Evolutionary conservation across 805 yeast genomes (phyloP).

Genomic region (Candida maesae): DNA sequence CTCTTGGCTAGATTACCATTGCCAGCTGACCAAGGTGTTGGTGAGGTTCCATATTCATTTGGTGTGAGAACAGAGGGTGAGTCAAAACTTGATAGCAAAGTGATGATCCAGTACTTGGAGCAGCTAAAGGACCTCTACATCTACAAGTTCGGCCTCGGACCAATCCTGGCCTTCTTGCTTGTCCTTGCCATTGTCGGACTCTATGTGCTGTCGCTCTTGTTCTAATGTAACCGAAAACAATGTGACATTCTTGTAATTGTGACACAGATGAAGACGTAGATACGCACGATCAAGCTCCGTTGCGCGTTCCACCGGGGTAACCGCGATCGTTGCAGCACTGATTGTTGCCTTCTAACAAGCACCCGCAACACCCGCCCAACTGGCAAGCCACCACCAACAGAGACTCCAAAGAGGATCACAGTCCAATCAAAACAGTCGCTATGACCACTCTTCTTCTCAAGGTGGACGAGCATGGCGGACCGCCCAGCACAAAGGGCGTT

Average conservation of each 20-base stretch:
- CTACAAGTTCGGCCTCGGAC: constrained; percentile 41
- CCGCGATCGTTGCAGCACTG: too few species aligned
- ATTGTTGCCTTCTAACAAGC: too few species aligned
- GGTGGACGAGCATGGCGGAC: constrained; percentile 34
- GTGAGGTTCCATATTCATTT: constrained; percentile 47
- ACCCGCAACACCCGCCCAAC: too few species aligned
- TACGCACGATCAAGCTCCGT: too few species aligned
- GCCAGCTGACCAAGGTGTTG: constrained; percentile 34
- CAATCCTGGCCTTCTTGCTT: constrained; percentile 31
- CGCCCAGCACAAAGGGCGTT: constrained; percentile 35
- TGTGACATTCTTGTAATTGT: too few species aligned
- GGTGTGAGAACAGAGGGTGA: constrained; percentile 55
- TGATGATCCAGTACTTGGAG: constrained; percentile 42
- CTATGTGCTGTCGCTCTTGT: constrained; percentile 26
- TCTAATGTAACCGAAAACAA: constrained; percentile 8
- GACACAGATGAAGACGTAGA: too few species aligned
- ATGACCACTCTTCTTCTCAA: constrained; percentile 33
- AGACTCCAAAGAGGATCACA: too few species aligned
- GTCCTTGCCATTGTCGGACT: constrained; percentile 30
- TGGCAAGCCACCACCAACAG: too few species aligned
- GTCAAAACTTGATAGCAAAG: constrained; percentile 46
- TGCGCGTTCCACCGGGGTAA: too few species aligned
- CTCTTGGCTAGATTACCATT: constrained; percentile 43
- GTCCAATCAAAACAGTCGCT: not conserved
- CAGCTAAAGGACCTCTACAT: constrained; percentile 45